Evolutionary conservation across 768 basidiomycete species (phyloP).

Genomic region (Tylopilus cervinicoccineus): DNA sequence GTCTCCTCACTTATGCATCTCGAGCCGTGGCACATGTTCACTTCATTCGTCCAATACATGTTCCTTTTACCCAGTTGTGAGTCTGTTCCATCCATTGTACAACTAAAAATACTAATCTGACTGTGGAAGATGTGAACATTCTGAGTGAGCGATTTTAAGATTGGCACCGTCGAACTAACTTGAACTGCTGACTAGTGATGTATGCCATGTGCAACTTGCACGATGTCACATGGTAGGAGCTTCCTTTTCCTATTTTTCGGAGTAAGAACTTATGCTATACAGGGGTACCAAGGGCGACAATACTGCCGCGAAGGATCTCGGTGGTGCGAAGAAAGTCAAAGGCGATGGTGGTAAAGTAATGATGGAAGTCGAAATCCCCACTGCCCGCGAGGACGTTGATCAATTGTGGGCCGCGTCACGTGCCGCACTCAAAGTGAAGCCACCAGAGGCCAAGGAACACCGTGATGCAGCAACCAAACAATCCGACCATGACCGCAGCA

Average conservation of each 20-base stretch:
- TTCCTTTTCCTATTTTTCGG: not conserved
- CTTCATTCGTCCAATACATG: constrained; percentile 88
- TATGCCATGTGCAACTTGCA: constrained; percentile 93
- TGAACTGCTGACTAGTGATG: constrained; percentile 52
- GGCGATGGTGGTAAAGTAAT: constrained; percentile 81
- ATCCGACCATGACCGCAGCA: constrained; percentile 80
- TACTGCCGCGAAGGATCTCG: constrained; percentile 81
- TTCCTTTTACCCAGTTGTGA: constrained; percentile 78
- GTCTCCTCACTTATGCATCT: constrained; percentile 83
- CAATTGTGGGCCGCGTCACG: constrained; percentile 80
- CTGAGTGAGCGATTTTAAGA: constrained; percentile 45
- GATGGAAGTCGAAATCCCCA: constrained; percentile 82
- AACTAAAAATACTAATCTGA: constrained; percentile 7
- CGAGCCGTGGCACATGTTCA: constrained; percentile 98
- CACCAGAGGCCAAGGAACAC: constrained; percentile 73
- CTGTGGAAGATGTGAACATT: constrained; percentile 64
- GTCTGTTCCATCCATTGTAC: constrained; percentile 19
- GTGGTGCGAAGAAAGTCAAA: constrained; percentile 86
- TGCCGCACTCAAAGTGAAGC: constrained; percentile 60
- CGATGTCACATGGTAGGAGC: constrained; percentile 70
- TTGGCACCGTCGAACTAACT: not conserved
- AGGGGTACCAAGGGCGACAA: constrained; percentile 95
- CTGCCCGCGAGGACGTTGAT: constrained; percentile 82
- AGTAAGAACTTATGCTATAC: constrained; percentile 3
- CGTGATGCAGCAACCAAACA: constrained; percentile 87